A percentile compares a stretch with the other conserved stretches of the same genome.
phyloP scores from a whole-genome alignment of 495 filamentous ascomycete genomes.

The Lasiosphaeriaceae sp. region DNA sequence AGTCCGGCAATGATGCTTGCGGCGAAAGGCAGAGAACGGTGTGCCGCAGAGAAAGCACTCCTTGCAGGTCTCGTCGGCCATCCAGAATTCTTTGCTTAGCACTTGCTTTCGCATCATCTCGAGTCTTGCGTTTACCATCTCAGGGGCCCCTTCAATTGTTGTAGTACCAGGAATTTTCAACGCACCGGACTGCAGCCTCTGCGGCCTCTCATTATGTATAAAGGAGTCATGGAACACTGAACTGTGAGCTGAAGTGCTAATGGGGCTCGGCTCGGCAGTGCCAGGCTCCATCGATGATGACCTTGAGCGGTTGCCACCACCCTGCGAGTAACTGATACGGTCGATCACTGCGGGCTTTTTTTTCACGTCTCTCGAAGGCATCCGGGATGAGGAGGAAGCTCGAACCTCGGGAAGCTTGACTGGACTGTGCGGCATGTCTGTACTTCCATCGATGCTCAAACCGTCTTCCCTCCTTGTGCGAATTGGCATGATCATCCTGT shows the following conservation, averaged over 20 bases:
- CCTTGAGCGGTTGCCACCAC: conserved; percentile 48
- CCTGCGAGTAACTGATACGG: conserved; percentile 51
- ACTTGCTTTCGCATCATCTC: conserved; percentile 76
- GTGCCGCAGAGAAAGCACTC: conserved; percentile 93
- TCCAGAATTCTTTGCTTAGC: conserved; percentile 95
- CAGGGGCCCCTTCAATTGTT: conserved; percentile 52
- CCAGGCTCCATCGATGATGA: conserved; percentile 61
- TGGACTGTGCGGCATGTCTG: conserved; percentile 40
- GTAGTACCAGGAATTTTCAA: conserved; percentile 52
- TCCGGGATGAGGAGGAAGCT: conserved; percentile 23
- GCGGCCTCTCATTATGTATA: conserved; percentile 37
- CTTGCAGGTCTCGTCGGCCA: conserved; percentile 97
- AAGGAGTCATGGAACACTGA: conserved; percentile 51
- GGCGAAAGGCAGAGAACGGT: conserved; percentile 85
- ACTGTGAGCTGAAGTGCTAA: conserved; percentile 53
- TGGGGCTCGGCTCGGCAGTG: conserved; percentile 47
- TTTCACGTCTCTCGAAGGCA: conserved; percentile 22
- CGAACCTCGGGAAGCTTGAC: conserved; percentile 32
- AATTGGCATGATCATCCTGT: conserved; percentile 30
- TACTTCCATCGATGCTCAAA: conserved; percentile 37
- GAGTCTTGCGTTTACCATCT: conserved; percentile 56
- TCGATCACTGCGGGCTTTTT: conserved; percentile 46
- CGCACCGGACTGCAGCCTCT: conserved; percentile 39
- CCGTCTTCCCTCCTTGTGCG: conserved; percentile 36
- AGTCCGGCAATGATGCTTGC: conserved; percentile 94